Evolutionary conservation across 2,329 filamentous ascomycete species (phyloP), one percentile per base, ranked within the genome.

Genomic region (Stromatinia cepivora): DNA sequence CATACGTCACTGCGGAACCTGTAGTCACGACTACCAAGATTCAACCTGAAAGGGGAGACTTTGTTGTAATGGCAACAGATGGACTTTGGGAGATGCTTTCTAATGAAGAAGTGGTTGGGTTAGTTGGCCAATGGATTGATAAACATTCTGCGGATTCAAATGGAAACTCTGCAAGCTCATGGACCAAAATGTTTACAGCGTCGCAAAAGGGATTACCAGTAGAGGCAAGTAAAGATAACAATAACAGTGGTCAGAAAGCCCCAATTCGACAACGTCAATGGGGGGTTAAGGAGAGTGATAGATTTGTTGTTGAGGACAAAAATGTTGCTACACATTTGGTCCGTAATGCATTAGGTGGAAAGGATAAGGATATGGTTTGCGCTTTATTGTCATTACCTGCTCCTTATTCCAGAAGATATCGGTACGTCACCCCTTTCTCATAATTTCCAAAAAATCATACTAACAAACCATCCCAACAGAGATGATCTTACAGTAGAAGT

Each of bases 51-150:
- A 92, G 92, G 72, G 94, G 94, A 58, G 95, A 99, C 78, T 99
- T 99, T 76, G 85, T 99, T 17, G 94, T 99, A 71, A 90, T 99
- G 84, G 95, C 95, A 31, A 97, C 95, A 0, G 95, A 99, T 78
- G 95, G 95, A 5, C 85, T 99, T 0, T 99, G 95, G 95, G 95
- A 99, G 81, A 98, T 98, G 95, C 85, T 99, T 71, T 97, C 93
- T 61, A 99, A 98, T 76, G 95, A 99, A 78, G 95, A 99, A 82
- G 95, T 97, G 1, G 92, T 99, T 64, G 95, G 95, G 0, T 87
- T 99, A 3, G 95, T 99, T 6, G 96, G 94, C 22, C 93, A 97
- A 80, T 99, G 95, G 95, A 88, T 99, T 61, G 95, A 99, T 79
- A 88, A 87, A 31, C 91, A 97, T 78, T 83, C 71, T 28, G 73